These are phyloP conservation scores for Colletotrichum lindemuthianum DNA, from an alignment of 2,329 filamentous ascomycete genomes.

Conservation along the genomic window DNA sequence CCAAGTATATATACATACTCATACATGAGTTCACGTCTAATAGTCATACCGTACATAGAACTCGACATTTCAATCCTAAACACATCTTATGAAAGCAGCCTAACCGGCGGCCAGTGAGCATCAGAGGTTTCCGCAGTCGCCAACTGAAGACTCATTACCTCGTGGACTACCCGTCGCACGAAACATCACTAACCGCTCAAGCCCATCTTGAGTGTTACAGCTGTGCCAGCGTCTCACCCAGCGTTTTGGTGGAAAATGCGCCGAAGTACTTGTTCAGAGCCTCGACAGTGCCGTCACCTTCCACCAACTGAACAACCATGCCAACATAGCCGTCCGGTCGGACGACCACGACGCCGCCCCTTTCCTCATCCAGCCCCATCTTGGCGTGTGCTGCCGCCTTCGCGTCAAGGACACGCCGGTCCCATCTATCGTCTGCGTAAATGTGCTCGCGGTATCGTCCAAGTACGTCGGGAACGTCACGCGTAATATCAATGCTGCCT, in stretches of 20 bases:
- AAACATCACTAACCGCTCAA: too few species aligned
- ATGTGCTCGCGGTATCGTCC: conserved; percentile 83
- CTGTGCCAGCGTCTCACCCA: conserved; percentile 53
- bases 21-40: too few species aligned
- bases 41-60: too few species aligned
- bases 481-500: conserved; percentile 75
- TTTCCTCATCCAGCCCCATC: conserved; percentile 80
- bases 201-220: too few species aligned
- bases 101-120: too few species aligned
- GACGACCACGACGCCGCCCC: conserved; percentile 83
- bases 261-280: conserved; percentile 86
- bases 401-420: conserved; percentile 74
- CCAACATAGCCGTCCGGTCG: conserved; percentile 90
- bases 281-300: conserved; percentile 82
- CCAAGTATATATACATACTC: too few species aligned
- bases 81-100: too few species aligned
- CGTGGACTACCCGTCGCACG: too few species aligned
- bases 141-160: too few species aligned
- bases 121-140: too few species aligned
- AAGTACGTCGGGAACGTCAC: conserved; percentile 75
- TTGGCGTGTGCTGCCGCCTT: conserved; percentile 84
- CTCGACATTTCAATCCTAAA: too few species aligned
- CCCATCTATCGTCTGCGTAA: conserved; percentile 86
- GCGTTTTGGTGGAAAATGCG: conserved; percentile 73
- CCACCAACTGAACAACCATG: conserved; percentile 75